These are phyloP conservation scores for Phaeosphaeria sp. DNA, from an alignment of 2,329 filamentous ascomycete species.

Conservation along the genomic window DNA sequence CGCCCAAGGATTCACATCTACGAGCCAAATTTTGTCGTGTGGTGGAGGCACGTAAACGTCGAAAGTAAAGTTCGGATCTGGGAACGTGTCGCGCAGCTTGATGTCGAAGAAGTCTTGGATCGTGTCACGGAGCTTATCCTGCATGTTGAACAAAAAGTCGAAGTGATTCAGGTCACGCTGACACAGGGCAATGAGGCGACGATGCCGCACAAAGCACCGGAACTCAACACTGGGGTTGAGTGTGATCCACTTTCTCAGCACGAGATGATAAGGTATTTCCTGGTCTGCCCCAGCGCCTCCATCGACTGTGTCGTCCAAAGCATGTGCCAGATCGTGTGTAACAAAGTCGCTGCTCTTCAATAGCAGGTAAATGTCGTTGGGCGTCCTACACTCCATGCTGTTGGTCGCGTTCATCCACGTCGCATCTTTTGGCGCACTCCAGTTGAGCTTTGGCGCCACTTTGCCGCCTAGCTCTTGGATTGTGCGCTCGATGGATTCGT, in stretches of 20 bases:
- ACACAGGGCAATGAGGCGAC: constrained; percentile 79
- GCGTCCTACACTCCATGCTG: constrained; percentile 85
- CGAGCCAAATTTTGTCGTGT: constrained; percentile 78
- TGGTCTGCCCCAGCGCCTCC: constrained; percentile 21
- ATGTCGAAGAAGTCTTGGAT: constrained; percentile 80
- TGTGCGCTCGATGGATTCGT: constrained; percentile 75
- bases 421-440: constrained; percentile 95
- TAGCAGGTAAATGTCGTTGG: constrained; percentile 92
- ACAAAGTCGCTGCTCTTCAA: constrained; percentile 95
- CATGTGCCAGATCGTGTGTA: constrained; percentile 91
- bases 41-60: constrained; percentile 87
- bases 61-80: constrained; percentile 83
- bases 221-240: constrained; percentile 94
- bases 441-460: constrained; percentile 93
- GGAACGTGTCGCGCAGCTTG: constrained; percentile 77
- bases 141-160: constrained; percentile 76
- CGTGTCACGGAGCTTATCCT: constrained; percentile 68
- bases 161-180: constrained; percentile 93
- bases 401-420: constrained; percentile 89
- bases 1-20: constrained; percentile 97
- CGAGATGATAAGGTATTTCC: constrained; percentile 75
- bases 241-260: constrained; percentile 86
- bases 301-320: constrained; percentile 75
- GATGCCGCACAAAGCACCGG: constrained; percentile 88
- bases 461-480: constrained; percentile 84